phyloP scores from a whole-genome alignment of 2,329 filamentous ascomycete genomes.

The Colletotrichum chrysophilum region DNA sequence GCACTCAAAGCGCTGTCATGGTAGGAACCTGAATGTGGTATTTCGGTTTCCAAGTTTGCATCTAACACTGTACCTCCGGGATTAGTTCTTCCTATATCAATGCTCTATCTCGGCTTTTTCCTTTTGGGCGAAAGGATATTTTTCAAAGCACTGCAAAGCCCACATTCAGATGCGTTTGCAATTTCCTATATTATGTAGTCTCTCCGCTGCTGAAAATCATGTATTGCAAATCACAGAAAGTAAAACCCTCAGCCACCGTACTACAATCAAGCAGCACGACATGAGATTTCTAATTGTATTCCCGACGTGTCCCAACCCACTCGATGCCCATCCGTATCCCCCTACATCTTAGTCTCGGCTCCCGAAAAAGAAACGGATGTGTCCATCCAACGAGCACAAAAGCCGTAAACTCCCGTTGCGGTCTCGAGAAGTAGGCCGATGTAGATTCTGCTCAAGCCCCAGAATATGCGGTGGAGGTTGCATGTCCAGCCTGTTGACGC shows the following conservation, averaged over 20 bases:
- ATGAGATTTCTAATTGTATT: neutral
- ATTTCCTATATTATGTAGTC: neutral
- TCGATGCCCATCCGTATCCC: rapidly evolving
- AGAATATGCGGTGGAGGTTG: neutral
- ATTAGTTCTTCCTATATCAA: too few relatives aligned
- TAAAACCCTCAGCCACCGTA: neutral
- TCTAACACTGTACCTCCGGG: too few relatives aligned
- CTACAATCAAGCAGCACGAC: too few relatives aligned
- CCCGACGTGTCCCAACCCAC: rapidly evolving
- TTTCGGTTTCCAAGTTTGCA: too few relatives aligned
- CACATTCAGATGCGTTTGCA: neutral
- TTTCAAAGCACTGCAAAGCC: too few relatives aligned
- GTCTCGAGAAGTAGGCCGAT: neutral
- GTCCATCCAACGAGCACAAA: neutral
- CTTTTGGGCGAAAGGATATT: too few relatives aligned
- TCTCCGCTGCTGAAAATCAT: neutral
- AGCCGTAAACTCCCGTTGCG: neutral
- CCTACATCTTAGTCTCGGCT: neutral
- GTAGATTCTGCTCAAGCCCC: neutral
- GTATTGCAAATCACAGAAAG: rapidly evolving
- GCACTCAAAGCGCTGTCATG: too few relatives aligned
- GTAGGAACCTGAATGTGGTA: too few relatives aligned
- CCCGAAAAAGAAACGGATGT: neutral
- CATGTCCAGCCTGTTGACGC: rapidly evolving
- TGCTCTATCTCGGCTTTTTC: too few relatives aligned